phyloP scores from a whole-genome alignment of 768 basidiomycete genomes.

The Suillus tomentosus region DNA sequence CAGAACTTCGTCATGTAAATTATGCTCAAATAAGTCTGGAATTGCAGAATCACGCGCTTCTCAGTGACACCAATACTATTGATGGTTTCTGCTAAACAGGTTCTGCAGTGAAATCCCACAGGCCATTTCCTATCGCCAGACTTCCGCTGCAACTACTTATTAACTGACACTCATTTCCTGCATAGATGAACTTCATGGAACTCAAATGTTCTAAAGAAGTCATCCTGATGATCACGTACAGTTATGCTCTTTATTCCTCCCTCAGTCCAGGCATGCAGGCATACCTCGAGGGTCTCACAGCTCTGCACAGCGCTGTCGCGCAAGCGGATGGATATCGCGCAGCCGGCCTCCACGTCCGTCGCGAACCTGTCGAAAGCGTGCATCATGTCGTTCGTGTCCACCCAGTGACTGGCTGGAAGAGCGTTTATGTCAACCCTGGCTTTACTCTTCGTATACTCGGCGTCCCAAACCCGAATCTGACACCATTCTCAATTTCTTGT shows the following conservation, averaged over 20 bases:
- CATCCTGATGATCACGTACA: slow-evolving; percentile 29
- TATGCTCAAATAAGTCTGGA: too few species aligned
- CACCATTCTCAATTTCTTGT: slow-evolving; percentile 66
- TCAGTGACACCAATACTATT: too few species aligned
- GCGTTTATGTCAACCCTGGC: slow-evolving; percentile 79
- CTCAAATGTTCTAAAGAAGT: too few species aligned
- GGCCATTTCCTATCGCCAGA: too few species aligned
- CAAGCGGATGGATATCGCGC: slow-evolving; percentile 77
- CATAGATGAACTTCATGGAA: too few species aligned
- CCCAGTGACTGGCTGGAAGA: slow-evolving; percentile 85
- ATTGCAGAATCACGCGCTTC: too few species aligned
- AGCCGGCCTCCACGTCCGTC: slow-evolving; percentile 68
- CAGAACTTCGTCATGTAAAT: too few species aligned
- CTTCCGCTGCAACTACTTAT: too few species aligned
- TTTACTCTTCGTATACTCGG: slow-evolving; percentile 81
- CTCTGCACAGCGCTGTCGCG: slow-evolving; percentile 75
- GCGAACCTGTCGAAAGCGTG: slow-evolving; percentile 65
- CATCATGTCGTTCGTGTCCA: slow-evolving; percentile 88
- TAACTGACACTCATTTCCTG: too few species aligned
- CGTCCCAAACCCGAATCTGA: slow-evolving; percentile 83
- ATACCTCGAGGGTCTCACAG: slow-evolving; percentile 73
- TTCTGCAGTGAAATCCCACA: too few species aligned
- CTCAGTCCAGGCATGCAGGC: slow-evolving; percentile 73
- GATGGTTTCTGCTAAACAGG: too few species aligned
- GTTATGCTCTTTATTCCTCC: slow-evolving; percentile 80